Evolutionary conservation across 2,329 filamentous ascomycete species (phyloP), one percentile per base, ranked within the genome.

Genomic region (Chrysosporium keratinophilum): DNA sequence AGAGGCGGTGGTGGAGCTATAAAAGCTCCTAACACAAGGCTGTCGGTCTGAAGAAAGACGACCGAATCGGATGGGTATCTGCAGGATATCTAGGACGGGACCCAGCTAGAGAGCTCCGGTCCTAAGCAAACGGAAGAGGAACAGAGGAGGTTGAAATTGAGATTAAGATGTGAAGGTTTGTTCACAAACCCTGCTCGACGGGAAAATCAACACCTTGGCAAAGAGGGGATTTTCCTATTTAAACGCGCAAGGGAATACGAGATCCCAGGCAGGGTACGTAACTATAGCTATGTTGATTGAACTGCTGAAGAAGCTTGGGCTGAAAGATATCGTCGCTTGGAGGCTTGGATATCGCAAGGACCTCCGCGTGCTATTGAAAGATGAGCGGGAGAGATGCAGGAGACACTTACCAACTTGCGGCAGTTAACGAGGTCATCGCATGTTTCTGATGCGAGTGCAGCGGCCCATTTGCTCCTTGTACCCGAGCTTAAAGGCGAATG

Each of bases 291-390:
- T n/a, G n/a, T 15, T 9, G 11, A 41, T 14, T 41, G 23, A 39
- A 49, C 9, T 19, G 17, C 39, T n/a, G n/a, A 42, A 10, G 31
- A 33, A 42, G 41, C 41, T 45, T 52, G 41, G 3, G 10, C 40
- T 28, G 40, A 40, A 43, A 31, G 50, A 45, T 52, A 52, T 15
- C 40, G 28, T 52, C 50, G 50, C 41, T 52, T 52, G 15, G 33
- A 23, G 41, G 15, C 12, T 40, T 40, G 5, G 23, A 9, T 17
- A 10, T 49, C 12, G 7, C 33, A 19, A 3, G 37, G 17, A 20
- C 14, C 31, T 37, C 20, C 20, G 45, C 11, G 3, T 28, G 23
- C 23, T 4, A 28, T 28, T 14, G 35, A 12, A n/a, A n/a, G 44
- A 46, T 23, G 40, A n/a, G 23, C 14, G 34, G 14, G 39, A 49